These are phyloP conservation scores for Ustilago trichophora DNA, from an alignment of 1,284 basidiomycete genomes.

Conservation along the genomic window DNA sequence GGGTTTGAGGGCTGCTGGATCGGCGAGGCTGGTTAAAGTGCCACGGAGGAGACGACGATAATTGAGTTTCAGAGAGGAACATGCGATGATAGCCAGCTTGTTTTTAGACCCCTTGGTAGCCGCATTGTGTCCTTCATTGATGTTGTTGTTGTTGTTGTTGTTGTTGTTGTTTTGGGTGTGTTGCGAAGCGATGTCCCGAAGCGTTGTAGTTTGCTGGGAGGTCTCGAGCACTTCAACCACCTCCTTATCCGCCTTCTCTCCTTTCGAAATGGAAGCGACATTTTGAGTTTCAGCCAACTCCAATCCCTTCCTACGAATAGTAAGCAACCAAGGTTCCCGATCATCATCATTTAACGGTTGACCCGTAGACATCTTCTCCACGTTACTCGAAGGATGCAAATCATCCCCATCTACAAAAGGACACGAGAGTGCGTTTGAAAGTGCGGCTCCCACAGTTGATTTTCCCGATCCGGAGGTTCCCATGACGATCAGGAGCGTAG, in stretches of 20 bases:
- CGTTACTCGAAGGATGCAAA: slow-evolving; percentile 81
- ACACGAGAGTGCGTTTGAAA: slow-evolving; percentile 73
- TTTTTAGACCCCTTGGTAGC: background rate
- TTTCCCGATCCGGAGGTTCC: slow-evolving; percentile 73
- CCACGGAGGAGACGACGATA: slow-evolving; percentile 83
- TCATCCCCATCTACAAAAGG: slow-evolving; percentile 91
- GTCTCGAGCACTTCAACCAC: slow-evolving; percentile 32
- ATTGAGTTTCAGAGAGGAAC: slow-evolving; percentile 81
- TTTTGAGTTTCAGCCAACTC: slow-evolving; percentile 37
- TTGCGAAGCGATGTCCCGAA: background rate
- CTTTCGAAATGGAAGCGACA: too few relatives aligned
- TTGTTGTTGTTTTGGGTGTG: too few relatives aligned
- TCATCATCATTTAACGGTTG: slow-evolving; percentile 80
- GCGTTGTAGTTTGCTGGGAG: background rate
- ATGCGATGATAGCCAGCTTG: slow-evolving; percentile 74
- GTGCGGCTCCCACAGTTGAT: slow-evolving; percentile 78
- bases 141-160: too few relatives aligned
- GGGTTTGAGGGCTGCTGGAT: slow-evolving; percentile 56
- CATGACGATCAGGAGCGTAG: slow-evolving; percentile 41
- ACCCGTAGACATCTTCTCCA: slow-evolving; percentile 86
- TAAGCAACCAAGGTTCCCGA: slow-evolving; percentile 83
- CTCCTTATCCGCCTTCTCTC: background rate
- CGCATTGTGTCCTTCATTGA: too few relatives aligned
- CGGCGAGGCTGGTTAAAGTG: slow-evolving; percentile 56
- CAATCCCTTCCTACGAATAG: slow-evolving; percentile 76